phyloP scores from a whole-genome alignment of 1,139 yeast species.

The Hansenula anomala region DNA sequence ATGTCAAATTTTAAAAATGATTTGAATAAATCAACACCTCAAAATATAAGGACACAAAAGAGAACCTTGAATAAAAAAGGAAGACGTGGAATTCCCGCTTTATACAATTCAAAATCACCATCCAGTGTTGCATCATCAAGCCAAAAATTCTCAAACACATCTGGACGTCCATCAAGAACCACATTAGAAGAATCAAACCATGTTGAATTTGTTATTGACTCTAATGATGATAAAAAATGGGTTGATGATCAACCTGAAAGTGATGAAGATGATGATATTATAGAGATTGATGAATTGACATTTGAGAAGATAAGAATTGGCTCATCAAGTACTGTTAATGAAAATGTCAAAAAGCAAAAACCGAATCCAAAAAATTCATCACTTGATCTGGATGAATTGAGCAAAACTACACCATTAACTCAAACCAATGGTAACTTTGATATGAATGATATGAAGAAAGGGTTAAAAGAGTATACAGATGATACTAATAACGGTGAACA shows the following conservation, averaged over 20 bases:
- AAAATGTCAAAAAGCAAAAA: background rate
- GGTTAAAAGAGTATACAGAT: slow-evolving; percentile 1
- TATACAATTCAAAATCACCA: background rate
- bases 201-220: no score
- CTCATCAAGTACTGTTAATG: no score
- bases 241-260: background rate
- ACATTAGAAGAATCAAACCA: no score
- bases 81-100: background rate
- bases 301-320: background rate
- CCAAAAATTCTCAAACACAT: background rate
- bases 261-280: slow-evolving; percentile 5
- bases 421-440: slow-evolving; percentile 14
- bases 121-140: no score
- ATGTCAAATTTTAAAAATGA: background rate
- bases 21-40: slow-evolving; percentile 1
- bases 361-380: background rate
- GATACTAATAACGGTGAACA: background rate
- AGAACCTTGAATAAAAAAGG: background rate
- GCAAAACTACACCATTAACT: slow-evolving; percentile 11
- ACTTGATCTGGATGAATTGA: slow-evolving; percentile 5
- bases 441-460: slow-evolving; percentile 3
- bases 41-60: slow-evolving; percentile 1
- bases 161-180: slow-evolving; percentile 10
- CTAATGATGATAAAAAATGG: no score
- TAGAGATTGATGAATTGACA: slow-evolving; percentile 7